Percentiles rank a stretch among this genome's conserved stretches.
Evolutionary conservation across 495 filamentous ascomycete genomes (phyloP).

Genomic region (Penicillium diatomitis): DNA sequence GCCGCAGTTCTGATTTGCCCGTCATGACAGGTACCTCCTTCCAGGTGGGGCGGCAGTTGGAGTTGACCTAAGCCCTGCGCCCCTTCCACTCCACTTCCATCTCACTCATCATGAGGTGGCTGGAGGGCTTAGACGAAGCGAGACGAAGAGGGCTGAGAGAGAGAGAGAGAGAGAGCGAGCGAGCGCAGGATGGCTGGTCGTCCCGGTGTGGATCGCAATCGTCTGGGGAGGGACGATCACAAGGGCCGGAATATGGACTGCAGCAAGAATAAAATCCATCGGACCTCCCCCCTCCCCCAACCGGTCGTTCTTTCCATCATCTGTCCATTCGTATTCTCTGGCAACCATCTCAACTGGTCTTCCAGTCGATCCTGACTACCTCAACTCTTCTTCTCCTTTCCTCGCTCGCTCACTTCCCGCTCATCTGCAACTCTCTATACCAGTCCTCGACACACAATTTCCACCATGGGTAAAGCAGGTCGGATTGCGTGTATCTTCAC

Average conservation of each 20-base stretch:
- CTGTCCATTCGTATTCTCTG: background rate
- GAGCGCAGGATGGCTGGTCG: background rate
- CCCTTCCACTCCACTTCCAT: background rate
- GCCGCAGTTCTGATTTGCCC: conserved; percentile 6
- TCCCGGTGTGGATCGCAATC: background rate
- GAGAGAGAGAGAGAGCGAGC: conserved; percentile 3
- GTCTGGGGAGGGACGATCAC: too few relatives aligned
- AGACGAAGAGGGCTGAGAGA: background rate
- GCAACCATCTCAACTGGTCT: too few relatives aligned
- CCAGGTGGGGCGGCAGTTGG: too few relatives aligned
- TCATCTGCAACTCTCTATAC: background rate
- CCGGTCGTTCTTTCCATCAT: background rate
- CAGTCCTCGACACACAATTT: background rate
- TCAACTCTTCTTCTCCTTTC: conserved; percentile 1
- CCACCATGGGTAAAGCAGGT: conserved; percentile 61
- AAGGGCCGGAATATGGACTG: background rate
- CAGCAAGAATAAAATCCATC: conserved; percentile 6
- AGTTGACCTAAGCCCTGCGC: too few relatives aligned
- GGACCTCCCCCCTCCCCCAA: background rate
- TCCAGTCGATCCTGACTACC: too few relatives aligned
- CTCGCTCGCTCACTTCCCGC: background rate
- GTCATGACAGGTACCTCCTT: too few relatives aligned
- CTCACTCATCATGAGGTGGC: too few relatives aligned
- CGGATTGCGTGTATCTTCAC: conserved; percentile 72
- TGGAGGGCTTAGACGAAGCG: too few relatives aligned